Conservation (phyloP, 2,329 filamentous ascomycete genomes). For the Sarocladiaceae sp. region DNA sequence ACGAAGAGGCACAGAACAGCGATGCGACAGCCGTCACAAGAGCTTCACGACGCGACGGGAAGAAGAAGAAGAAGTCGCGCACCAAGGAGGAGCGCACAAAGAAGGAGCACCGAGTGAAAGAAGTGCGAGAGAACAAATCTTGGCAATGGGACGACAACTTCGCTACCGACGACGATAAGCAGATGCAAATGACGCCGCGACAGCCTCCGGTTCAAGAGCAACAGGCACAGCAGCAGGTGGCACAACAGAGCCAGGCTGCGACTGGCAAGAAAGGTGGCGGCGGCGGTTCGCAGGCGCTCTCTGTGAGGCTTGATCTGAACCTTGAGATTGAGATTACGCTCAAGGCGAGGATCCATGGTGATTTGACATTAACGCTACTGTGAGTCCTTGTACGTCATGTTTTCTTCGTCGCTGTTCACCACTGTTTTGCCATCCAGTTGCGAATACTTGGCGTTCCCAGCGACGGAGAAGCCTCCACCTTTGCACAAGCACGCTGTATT, state of each 20-base stretch:
- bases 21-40: neutral
- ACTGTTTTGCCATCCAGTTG: too few species aligned
- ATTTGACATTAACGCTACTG: neutral
- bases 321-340: slow-evolving; percentile 4
- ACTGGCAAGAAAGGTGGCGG: slow-evolving; percentile 1
- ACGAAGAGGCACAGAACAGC: neutral
- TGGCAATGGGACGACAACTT: neutral
- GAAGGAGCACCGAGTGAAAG: neutral
- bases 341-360: slow-evolving; percentile 4
- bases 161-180: neutral
- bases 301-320: slow-evolving; percentile 3
- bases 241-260: neutral
- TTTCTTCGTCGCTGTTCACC: too few species aligned
- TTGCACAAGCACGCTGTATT: too few species aligned
- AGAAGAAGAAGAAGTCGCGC: slow-evolving; percentile 2
- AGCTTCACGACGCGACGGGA: neutral
- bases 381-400: too few species aligned
- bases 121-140: neutral
- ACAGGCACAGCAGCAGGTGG: slow-evolving; percentile 6
- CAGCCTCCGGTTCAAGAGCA: neutral
- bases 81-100: neutral
- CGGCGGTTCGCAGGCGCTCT: slow-evolving; percentile 4
- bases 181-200: neutral
- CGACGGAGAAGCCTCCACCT: too few species aligned
- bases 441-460: too few species aligned